Percentiles rank a stretch among this genome's conserved stretches.
Conservation (phyloP, 345 rosid species). For the Syzygium aromaticum region DNA sequence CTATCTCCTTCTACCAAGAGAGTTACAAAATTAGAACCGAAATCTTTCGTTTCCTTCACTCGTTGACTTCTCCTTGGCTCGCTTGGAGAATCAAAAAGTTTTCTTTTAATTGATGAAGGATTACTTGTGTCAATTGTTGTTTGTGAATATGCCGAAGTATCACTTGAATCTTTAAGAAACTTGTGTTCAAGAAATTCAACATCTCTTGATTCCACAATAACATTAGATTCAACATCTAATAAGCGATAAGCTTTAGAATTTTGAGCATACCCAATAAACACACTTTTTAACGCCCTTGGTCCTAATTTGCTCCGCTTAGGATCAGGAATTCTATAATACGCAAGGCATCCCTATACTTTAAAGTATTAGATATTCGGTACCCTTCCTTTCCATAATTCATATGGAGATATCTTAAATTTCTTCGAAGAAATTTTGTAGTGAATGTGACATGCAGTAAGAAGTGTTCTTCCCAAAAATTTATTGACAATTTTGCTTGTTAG, state of each 20-base stretch:
- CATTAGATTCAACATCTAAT: background rate
- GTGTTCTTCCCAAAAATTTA: no score
- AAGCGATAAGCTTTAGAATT: background rate
- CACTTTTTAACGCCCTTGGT: background rate
- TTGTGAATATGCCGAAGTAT: background rate
- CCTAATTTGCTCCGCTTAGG: background rate
- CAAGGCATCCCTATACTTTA: background rate
- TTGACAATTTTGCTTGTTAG: no score
- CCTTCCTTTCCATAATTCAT: background rate
- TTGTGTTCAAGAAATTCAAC: background rate
- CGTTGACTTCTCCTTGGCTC: background rate
- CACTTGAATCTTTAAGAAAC: background rate
- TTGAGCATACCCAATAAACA: background rate
- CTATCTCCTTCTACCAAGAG: background rate
- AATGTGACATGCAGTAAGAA: background rate
- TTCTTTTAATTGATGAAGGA: no score
- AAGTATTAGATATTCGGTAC: background rate
- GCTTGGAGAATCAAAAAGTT: background rate
- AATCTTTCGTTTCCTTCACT: background rate
- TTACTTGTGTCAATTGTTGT: background rate
- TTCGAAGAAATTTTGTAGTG: background rate
- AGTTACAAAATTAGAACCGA: background rate
- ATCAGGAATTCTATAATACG: background rate
- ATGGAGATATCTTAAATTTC: background rate
- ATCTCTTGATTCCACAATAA: background rate